phyloP scores from a whole-genome alignment of 2,329 filamentous ascomycete species.

The Cordyceps pruinosa region DNA sequence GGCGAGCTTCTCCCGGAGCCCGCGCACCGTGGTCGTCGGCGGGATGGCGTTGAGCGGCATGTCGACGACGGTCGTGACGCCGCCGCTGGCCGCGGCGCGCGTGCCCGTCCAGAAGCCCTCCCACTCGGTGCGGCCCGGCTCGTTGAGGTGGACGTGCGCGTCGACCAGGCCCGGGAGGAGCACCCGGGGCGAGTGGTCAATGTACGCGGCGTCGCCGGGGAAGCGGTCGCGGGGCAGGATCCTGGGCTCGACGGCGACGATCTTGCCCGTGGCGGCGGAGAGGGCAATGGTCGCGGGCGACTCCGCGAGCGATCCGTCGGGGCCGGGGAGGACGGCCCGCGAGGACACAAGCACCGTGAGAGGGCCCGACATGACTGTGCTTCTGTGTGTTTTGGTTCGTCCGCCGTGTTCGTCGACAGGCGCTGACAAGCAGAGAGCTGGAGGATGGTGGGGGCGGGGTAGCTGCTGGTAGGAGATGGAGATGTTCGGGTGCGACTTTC shows the following conservation, averaged over 20 bases:
- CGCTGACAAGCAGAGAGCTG: background rate
- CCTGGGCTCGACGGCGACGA: slow-evolving; percentile 64
- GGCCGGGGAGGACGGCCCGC: slow-evolving; percentile 70
- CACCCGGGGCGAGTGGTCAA: slow-evolving; percentile 77
- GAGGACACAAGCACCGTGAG: slow-evolving; percentile 76
- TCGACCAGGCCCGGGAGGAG: slow-evolving; percentile 89
- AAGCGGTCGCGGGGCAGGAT: slow-evolving; percentile 73
- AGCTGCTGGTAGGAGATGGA: background rate
- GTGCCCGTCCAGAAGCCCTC: slow-evolving; percentile 96
- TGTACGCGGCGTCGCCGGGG: slow-evolving; percentile 64
- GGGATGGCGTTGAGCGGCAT: slow-evolving; percentile 98
- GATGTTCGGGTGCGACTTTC: no score
- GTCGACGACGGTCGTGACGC: slow-evolving; percentile 93
- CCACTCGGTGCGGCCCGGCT: slow-evolving; percentile 96
- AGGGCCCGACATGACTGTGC: slow-evolving; percentile 22
- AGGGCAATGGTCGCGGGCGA: slow-evolving; percentile 79
- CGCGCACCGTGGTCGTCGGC: slow-evolving; percentile 81
- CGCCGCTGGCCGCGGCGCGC: slow-evolving; percentile 85
- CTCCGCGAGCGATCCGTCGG: slow-evolving; percentile 53
- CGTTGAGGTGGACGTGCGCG: slow-evolving; percentile 95
- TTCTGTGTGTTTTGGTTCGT: background rate
- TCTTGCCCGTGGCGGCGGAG: slow-evolving; percentile 74
- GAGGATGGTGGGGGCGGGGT: slow-evolving; percentile 11
- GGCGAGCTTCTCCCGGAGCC: slow-evolving; percentile 78
- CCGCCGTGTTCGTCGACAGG: no score